Evolutionary conservation across 805 yeast genomes (phyloP).

Genomic region (Torulaspora maleeae): DNA sequence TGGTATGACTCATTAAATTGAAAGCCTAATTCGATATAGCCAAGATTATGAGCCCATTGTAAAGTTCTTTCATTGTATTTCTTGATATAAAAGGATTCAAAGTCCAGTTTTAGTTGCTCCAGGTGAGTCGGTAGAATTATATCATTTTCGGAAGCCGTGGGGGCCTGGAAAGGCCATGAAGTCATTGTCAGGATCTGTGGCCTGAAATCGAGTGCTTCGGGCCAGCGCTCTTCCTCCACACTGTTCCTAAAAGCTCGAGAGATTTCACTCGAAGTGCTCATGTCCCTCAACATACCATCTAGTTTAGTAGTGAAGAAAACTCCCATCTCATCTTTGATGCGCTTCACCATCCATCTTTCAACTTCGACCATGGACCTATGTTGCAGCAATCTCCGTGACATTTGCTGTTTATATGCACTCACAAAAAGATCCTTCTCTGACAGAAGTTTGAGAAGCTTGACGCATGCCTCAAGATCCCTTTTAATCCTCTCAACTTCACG

Average conservation of each 20-base stretch:
- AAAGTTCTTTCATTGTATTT: conserved; percentile 56
- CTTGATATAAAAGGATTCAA: conserved; percentile 48
- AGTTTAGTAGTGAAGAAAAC: conserved; percentile 71
- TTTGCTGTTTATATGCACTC: conserved; percentile 74
- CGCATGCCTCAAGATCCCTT: conserved; percentile 48
- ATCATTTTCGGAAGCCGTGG: conserved; percentile 23
- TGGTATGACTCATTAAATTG: conserved; percentile 65
- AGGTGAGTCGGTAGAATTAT: conserved; percentile 44
- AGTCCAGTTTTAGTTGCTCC: conserved; percentile 40
- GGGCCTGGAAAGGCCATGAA: conserved; percentile 59
- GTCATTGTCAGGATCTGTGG: conserved; percentile 55
- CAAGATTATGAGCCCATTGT: conserved; percentile 79
- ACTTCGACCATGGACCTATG: conserved; percentile 50
- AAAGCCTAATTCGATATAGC: conserved; percentile 74
- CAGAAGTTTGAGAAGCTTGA: conserved; percentile 60
- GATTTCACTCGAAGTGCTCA: conserved; percentile 50
- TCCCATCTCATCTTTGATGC: conserved; percentile 72
- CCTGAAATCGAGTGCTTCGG: conserved; percentile 39
- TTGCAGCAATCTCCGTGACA: conserved; percentile 71
- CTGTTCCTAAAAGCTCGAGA: conserved; percentile 7
- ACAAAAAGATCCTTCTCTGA: conserved; percentile 85
- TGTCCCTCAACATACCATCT: conserved; percentile 84
- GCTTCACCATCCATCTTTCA: conserved; percentile 64
- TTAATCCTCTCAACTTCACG: conserved; percentile 34
- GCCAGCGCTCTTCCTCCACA: conserved; percentile 14